Percentiles rank a stretch among this genome's conserved stretches.
phyloP scores from a whole-genome alignment of 495 filamentous ascomycete genomes.

The Cercophora samala region DNA sequence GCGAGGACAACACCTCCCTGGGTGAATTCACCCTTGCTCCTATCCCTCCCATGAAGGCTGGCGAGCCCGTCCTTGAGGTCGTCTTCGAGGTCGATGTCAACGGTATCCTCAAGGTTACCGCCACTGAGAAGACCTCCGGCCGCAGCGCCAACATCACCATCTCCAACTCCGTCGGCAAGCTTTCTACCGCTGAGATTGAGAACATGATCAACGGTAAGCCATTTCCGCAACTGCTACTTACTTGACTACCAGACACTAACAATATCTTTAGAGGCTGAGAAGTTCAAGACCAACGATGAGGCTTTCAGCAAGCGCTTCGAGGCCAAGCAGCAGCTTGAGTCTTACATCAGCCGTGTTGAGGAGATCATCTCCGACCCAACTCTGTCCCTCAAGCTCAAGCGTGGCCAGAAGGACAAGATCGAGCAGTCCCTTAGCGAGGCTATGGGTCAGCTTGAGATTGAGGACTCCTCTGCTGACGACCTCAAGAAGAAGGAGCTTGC shows the following conservation, averaged over 20 bases:
- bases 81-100: slow-evolving; percentile 99
- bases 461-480: slow-evolving; percentile 81
- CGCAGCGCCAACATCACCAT: slow-evolving; percentile 99
- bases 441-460: slow-evolving; percentile 49
- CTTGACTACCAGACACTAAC: slow-evolving; percentile 23
- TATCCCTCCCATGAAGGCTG: slow-evolving; percentile 96
- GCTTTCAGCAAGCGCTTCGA: slow-evolving; percentile 99
- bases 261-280: slow-evolving; percentile 70
- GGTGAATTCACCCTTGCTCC: slow-evolving; percentile 98
- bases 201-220: slow-evolving; percentile 85
- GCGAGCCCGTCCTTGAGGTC: slow-evolving; percentile 94
- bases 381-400: slow-evolving; percentile 96
- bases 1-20: slow-evolving; percentile 97
- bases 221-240: neutral
- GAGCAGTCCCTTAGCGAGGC: slow-evolving; percentile 69
- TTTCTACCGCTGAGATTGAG: slow-evolving; percentile 92
- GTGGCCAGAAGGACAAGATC: slow-evolving; percentile 98
- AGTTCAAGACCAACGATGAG: slow-evolving; percentile 98
- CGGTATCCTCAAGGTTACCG: slow-evolving; percentile 99
- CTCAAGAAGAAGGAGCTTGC: slow-evolving; percentile 99
- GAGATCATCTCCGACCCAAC: slow-evolving; percentile 96
- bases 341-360: slow-evolving; percentile 97
- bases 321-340: slow-evolving; percentile 96
- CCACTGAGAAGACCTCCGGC: slow-evolving; percentile 97
- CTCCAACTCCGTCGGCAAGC: slow-evolving; percentile 98